phyloP scores from a whole-genome alignment of 495 filamentous ascomycete species.

The Oidiodendron maius region DNA sequence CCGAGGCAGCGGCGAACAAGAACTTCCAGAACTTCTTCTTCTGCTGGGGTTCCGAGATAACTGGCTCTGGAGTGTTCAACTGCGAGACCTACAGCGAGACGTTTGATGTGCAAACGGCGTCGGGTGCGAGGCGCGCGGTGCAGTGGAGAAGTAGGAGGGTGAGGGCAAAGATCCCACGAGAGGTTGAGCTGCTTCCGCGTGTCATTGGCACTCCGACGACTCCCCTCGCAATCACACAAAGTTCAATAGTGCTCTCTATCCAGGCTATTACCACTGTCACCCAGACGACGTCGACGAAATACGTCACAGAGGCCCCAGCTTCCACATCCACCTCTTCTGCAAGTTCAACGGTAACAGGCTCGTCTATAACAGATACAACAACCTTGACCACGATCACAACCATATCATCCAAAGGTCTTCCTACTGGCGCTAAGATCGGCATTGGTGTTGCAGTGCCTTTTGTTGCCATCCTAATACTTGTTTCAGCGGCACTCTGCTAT shows the following conservation, averaged over 20 bases:
- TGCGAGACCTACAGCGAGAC: not conserved
- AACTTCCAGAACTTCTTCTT: slow-evolving; percentile 5
- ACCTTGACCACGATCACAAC: too few relatives aligned
- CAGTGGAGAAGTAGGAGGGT: not conserved
- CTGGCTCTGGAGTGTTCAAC: not conserved
- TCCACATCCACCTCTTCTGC: not conserved
- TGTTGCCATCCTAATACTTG: too few relatives aligned
- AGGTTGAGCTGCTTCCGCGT: not conserved
- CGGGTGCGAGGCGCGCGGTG: not conserved
- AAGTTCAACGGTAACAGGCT: too few relatives aligned
- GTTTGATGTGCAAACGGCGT: not conserved
- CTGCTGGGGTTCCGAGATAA: not conserved
- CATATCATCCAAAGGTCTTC: too few relatives aligned
- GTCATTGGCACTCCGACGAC: not conserved
- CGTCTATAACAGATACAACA: too few relatives aligned
- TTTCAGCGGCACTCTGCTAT: too few relatives aligned
- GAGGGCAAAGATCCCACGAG: not conserved
- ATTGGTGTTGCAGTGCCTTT: too few relatives aligned
- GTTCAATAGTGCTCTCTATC: not conserved
- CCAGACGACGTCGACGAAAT: not conserved
- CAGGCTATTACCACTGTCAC: not conserved
- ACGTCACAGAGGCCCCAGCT: not conserved
- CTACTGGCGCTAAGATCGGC: too few relatives aligned
- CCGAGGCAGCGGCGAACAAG: not conserved
- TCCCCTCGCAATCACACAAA: not conserved